Percentiles rank a stretch among this genome's conserved stretches.
Evolutionary conservation across 2,329 filamentous ascomycete species (phyloP).

Genomic region (Emmonsia crescens): DNA sequence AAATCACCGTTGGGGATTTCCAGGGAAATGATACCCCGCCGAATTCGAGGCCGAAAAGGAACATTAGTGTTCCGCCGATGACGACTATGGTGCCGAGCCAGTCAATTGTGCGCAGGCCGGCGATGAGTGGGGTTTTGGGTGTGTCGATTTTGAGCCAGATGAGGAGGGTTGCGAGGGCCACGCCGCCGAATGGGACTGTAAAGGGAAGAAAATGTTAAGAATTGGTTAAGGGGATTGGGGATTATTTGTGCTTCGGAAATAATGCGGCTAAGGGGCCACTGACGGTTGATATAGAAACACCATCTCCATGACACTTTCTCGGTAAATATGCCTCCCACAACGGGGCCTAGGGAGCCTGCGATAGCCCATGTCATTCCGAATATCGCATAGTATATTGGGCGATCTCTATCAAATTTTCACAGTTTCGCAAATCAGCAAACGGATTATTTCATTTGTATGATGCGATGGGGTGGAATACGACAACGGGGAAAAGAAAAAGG

Average conservation of each 20-base stretch:
- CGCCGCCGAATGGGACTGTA: constrained; percentile 47
- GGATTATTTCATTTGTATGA: not conserved
- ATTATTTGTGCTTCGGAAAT: constrained; percentile 7
- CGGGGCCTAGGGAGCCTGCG: constrained; percentile 48
- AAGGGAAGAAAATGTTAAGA: constrained; percentile 12
- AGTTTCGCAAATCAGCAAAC: not conserved
- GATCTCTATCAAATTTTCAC: constrained; percentile 26
- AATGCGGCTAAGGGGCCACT: too few species aligned
- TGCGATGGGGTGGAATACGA: not conserved
- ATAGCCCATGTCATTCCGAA: constrained; percentile 53
- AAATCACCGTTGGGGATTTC: constrained; percentile 63
- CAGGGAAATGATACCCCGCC: constrained; percentile 68
- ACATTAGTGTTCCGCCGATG: constrained; percentile 70
- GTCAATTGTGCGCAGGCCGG: constrained; percentile 51
- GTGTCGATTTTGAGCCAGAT: constrained; percentile 53
- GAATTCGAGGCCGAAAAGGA: constrained; percentile 76
- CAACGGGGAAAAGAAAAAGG: not conserved
- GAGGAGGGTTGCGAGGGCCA: constrained; percentile 48
- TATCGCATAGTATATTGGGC: constrained; percentile 53
- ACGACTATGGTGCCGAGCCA: constrained; percentile 55
- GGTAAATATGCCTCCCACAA: constrained; percentile 52
- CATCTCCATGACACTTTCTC: constrained; percentile 49
- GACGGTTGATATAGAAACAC: constrained; percentile 51
- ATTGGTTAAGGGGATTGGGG: not conserved
- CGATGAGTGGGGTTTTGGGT: constrained; percentile 47